A percentile compares a stretch with the other conserved stretches of the same genome.
Evolutionary conservation across 352 stramenopile genomes (phyloP).

Genomic region (Phytophthora sansomeana): DNA sequence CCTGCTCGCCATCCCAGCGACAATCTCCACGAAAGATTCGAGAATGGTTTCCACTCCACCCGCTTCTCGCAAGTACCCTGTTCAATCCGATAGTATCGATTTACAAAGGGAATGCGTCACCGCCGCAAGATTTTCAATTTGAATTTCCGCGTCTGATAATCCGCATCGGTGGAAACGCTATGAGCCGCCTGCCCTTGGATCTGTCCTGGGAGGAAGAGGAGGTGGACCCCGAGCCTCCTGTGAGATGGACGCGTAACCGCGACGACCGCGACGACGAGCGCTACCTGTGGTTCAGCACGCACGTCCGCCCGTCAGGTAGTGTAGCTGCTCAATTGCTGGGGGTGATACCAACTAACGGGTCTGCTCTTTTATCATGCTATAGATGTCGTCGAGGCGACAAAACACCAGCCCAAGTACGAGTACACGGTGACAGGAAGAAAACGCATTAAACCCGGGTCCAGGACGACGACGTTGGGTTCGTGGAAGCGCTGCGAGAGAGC

Average conservation of each 20-base stretch:
- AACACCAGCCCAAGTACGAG: constrained; percentile 76
- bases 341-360: constrained; percentile 1
- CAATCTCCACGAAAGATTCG: constrained; percentile 42
- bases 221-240: constrained; percentile 22
- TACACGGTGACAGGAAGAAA: constrained; percentile 78
- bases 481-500: not conserved
- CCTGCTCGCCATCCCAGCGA: constrained; percentile 58
- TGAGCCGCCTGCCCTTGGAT: constrained; percentile 37
- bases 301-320: constrained; percentile 64
- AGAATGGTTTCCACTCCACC: constrained; percentile 47
- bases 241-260: constrained; percentile 21
- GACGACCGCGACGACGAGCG: constrained; percentile 26
- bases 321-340: not conserved
- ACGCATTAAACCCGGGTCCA: constrained; percentile 74
- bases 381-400: constrained; percentile 83
- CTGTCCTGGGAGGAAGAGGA: constrained; percentile 50
- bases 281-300: constrained; percentile 77
- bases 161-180: constrained; percentile 9
- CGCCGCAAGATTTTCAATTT: constrained; percentile 30
- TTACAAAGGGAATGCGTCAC: not conserved
- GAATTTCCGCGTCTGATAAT: constrained; percentile 20
- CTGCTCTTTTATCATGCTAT: constrained; percentile 3
- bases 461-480: constrained; percentile 65
- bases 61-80: constrained; percentile 16
- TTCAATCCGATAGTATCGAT: not conserved